Base-by-base conservation (phyloP, 1,139 yeast genomes). In the Lodderomyces pseudojiufengensis region DNA sequence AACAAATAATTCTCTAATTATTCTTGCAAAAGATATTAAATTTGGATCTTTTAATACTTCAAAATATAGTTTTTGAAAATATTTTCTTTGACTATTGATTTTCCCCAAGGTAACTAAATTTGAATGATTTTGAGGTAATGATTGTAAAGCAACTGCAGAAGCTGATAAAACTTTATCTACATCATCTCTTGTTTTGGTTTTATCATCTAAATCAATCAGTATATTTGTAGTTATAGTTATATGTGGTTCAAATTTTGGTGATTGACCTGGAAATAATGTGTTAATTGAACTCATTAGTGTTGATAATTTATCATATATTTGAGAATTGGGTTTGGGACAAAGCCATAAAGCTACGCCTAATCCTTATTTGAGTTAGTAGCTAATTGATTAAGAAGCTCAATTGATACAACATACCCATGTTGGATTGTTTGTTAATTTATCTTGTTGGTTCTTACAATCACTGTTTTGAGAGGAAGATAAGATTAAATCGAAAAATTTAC, bases 321-420 rank as follows among this genome's bases (percentile, higher is more conserved):
- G 70, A 3, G 80, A 61, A 36, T 72, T 74, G 18, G 66, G 66
- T 39, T 66, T 74, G 3, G 95, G 95, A 57, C 83, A 78, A 33
- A 83, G 75, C 95, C 95, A 85, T 40, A 85, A 65, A 40, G 94
- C 78, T 37, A 79, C 73, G 27, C 74, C 76, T 63, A 64, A 38
- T 15, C 29, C 38, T 36, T 33, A n/a, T 9, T 12, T 21, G 35
- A 10, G 47, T 51, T 51, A 50, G 54, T 44, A 40, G 12, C 15
- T 11, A 24, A 20, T 23, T 28, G 21, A 11, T 27, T 11, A n/a
- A 11, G 20, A 15, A 10, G 6, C 14, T 6, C 11, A 8, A 16
- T 23, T 26, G 9, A 14, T 14, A 15, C 18, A 10, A 49, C 57
- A 37, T 50, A 52, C 57, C 57, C 56, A 52, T 51, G n/a, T 11